These are phyloP conservation scores for Drosera spatulata DNA, from an alignment of 179 eudicot genomes.

Conservation along the genomic window DNA sequence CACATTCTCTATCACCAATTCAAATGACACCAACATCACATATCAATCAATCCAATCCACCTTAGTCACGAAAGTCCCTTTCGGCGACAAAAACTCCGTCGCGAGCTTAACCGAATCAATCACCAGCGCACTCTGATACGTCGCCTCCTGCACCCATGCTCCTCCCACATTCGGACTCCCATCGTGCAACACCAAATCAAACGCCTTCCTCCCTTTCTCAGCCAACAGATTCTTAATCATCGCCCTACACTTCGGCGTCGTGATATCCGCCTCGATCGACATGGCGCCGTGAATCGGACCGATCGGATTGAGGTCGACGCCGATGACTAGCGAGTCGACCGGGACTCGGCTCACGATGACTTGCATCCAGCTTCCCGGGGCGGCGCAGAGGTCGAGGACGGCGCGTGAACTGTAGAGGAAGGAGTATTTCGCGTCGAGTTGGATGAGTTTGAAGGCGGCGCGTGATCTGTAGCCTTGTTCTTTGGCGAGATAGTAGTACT, in stretches of 20 bases:
- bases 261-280: slow-evolving; percentile 62
- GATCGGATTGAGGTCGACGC: slow-evolving; percentile 72
- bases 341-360: slow-evolving; percentile 62
- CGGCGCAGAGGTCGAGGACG: slow-evolving; percentile 92
- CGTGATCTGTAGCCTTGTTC: slow-evolving; percentile 89
- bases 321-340: slow-evolving; percentile 68
- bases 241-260: slow-evolving; percentile 48
- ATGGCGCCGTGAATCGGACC: slow-evolving; percentile 75
- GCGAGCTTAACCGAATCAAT: slow-evolving; percentile 87
- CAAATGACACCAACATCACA: too few species aligned
- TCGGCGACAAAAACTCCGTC: slow-evolving; percentile 69
- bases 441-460: slow-evolving; percentile 82
- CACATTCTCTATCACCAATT: too few species aligned
- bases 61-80: slow-evolving; percentile 82
- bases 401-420: slow-evolving; percentile 59
- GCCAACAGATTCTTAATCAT: slow-evolving; percentile 38
- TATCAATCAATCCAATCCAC: too few species aligned
- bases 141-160: slow-evolving; percentile 94
- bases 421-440: slow-evolving; percentile 67
- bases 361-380: slow-evolving; percentile 98
- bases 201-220: slow-evolving; percentile 50
- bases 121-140: slow-evolving; percentile 80
- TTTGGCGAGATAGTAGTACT: slow-evolving; percentile 73
- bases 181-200: slow-evolving; percentile 76
- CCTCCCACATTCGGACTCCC: slow-evolving; percentile 97